phyloP scores from a whole-genome alignment of 1,284 basidiomycete genomes.

The Malassezia caprae region DNA sequence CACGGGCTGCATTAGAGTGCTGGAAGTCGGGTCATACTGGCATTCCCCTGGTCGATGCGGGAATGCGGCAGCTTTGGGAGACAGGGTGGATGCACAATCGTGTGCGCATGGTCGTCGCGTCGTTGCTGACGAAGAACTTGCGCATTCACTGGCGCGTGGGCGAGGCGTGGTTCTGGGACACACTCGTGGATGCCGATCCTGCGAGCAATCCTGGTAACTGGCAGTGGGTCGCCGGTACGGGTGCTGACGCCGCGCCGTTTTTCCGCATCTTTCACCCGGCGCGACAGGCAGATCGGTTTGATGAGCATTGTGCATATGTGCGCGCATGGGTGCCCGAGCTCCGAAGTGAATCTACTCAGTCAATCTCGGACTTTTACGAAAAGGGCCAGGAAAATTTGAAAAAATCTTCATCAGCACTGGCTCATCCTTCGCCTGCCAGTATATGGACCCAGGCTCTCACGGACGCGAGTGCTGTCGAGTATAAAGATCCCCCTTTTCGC shows the following conservation, averaged over 20 bases:
- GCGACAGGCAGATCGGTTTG: conserved; percentile 8
- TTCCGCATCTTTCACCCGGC: conserved; percentile 12
- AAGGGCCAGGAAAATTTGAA: background rate
- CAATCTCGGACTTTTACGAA: background rate
- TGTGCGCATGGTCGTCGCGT: conserved; percentile 13
- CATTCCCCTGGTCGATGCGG: conserved; percentile 12
- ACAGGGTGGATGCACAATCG: conserved; percentile 17
- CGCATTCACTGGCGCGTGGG: conserved; percentile 5
- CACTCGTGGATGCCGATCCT: conserved; percentile 14
- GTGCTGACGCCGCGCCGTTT: conserved; percentile 12
- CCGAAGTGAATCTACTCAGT: background rate
- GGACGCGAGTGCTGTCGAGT: background rate
- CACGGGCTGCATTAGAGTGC: conserved; percentile 3
- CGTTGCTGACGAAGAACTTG: conserved; percentile 10
- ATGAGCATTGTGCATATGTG: conserved; percentile 6
- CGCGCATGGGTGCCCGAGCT: conserved; percentile 11
- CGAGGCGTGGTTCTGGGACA: conserved; percentile 16
- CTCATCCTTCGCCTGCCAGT: background rate
- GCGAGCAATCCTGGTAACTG: conserved; percentile 13
- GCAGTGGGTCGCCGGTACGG: conserved; percentile 14
- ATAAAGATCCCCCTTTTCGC: background rate
- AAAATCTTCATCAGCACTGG: background rate
- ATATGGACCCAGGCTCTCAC: background rate
- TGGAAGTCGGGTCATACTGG: conserved; percentile 14
- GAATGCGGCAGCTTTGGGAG: conserved; percentile 13